Evolutionary conservation across 495 filamentous ascomycete genomes (phyloP).

Genomic region (Neurospora sp.): DNA sequence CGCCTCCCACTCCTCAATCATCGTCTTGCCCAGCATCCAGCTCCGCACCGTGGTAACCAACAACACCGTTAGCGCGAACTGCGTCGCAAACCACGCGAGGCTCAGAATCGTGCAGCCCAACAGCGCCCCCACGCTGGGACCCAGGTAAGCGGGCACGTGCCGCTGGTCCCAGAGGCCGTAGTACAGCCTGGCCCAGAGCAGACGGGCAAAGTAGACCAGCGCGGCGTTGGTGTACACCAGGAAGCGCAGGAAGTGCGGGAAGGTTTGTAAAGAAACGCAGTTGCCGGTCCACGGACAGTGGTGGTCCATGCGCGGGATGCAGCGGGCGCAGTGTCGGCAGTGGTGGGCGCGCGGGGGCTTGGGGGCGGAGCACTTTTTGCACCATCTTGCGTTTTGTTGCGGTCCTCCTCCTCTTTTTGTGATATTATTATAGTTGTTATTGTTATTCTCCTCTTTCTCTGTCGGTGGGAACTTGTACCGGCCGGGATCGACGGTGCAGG

Average conservation of each 20-base stretch:
- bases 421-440: background rate
- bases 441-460: background rate
- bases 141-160: conserved; percentile 70
- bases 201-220: conserved; percentile 49
- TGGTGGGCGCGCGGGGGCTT: conserved; percentile 90
- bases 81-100: conserved; percentile 48
- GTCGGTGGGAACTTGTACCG: conserved; percentile 33
- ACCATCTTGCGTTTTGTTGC: conserved; percentile 46
- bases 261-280: conserved; percentile 84
- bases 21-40: conserved; percentile 49
- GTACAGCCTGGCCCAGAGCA: conserved; percentile 49
- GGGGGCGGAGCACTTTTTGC: conserved; percentile 69
- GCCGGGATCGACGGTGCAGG: conserved; percentile 73
- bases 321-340: conserved; percentile 79
- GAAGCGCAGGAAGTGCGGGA: conserved; percentile 86
- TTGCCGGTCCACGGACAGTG: conserved; percentile 95
- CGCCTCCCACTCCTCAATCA: conserved; percentile 91
- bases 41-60: conserved; percentile 36
- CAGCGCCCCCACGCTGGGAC: conserved; percentile 55
- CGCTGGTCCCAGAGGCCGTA: conserved; percentile 55
- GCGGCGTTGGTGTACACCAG: conserved; percentile 63
- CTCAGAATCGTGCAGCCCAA: conserved; percentile 55
- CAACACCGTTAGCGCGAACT: conserved; percentile 57
- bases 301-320: conserved; percentile 96
- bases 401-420: background rate